Base-by-base conservation (phyloP, 306 rosid species). In the Pueraria montana region DNA sequence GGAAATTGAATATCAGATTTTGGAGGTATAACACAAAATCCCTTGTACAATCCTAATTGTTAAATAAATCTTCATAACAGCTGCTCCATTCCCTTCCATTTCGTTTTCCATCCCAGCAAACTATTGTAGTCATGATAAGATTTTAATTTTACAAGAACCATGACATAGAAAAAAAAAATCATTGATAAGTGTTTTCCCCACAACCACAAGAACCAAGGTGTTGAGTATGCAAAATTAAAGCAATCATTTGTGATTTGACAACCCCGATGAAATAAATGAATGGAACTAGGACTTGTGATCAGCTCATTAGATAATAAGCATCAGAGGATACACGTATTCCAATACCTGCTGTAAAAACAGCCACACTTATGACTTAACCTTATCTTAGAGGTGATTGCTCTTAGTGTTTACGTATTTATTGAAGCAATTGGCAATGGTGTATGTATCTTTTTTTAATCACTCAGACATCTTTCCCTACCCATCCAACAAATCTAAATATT, bases 81-180 rank as follows among this genome's bases (percentile, higher is more conserved):
- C 27, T 48, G 53, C 26, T 76, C 56, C 78, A 55, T 27, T 45
- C 63, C 34, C 62, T 72, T 78, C 43, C 81, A 68, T 76, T 67
- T 76, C 0, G 42, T 63, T 36, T 49, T 74, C 78, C 62, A 76
- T 68, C 58, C 65, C 42, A 27, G 34, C 61, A 65, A 3, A 9
- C 50, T 40, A 82, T 45, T 56, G 45, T 24, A 66, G 61, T 36
- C 42, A 21, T 72, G 36, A 52, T 50, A 63, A 36, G 40, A 4
- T 36, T 36, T 36, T 36, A 34, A 49, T 64, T 82, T 81, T 18
- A 23, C 45, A 49, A 38, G 12, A 38, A 36, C 18, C 43, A 61
- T 34, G 18, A 24, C 48, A 48, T 2, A 20, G 8, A 48, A 81
- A 59, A 48, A 0, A 24, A 64, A 64, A 4, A n/a, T n/a, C 24